Conservation (phyloP, 2,329 filamentous ascomycete species). For the Alternaria alternata region DNA sequence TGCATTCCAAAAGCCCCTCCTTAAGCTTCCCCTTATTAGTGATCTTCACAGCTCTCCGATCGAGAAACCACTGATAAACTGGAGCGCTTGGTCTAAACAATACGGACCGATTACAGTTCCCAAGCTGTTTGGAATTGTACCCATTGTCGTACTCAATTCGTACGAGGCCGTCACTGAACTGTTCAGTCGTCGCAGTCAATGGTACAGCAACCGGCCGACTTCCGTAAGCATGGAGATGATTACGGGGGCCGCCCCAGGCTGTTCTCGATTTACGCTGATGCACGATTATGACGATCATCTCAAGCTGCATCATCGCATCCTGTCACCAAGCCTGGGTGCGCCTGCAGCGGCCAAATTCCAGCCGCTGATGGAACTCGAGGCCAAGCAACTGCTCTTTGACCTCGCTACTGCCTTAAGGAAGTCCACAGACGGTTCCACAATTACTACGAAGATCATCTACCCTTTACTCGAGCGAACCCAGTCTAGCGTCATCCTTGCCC, state of each 20-base stretch:
- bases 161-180: conserved; percentile 19
- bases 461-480: conserved; percentile 18
- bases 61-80: conserved; percentile 14
- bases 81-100: conserved; percentile 17
- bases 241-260: conserved; percentile 15
- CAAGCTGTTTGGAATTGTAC: conserved; percentile 18
- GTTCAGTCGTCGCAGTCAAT: conserved; percentile 20
- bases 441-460: conserved; percentile 14
- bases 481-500: conserved; percentile 18
- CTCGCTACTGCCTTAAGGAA: conserved; percentile 4
- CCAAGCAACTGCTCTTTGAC: conserved; percentile 19
- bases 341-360: conserved; percentile 14
- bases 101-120: conserved; percentile 13
- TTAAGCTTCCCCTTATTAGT: conserved; percentile 18
- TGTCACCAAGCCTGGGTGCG: conserved; percentile 19
- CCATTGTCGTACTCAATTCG: conserved; percentile 19
- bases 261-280: conserved; percentile 19
- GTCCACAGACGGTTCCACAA: conserved; percentile 5
- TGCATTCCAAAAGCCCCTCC: conserved; percentile 7
- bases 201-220: conserved; percentile 18
- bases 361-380: conserved; percentile 17
- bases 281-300: conserved; percentile 22
- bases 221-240: conserved; percentile 24
- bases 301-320: conserved; percentile 17
- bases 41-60: conserved; percentile 18